A percentile compares a stretch with the other conserved stretches of the same genome.
These are phyloP conservation scores for Babesia bigemina DNA, from an alignment of 169 alveolate species.

Conservation along the genomic window DNA sequence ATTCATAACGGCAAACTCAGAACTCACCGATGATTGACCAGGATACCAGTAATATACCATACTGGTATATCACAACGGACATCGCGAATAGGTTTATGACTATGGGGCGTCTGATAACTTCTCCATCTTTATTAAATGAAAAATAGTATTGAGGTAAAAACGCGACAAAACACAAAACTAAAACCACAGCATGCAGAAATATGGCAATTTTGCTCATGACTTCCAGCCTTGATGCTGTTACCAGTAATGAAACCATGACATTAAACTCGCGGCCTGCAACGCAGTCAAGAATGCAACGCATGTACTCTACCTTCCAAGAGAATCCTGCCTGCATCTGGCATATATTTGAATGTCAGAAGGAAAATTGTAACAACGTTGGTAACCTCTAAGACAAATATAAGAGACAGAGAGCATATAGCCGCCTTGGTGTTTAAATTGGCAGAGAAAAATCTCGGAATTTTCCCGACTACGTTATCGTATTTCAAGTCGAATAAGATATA, in stretches of 20 bases:
- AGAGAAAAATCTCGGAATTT: not conserved
- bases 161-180: slow-evolving; percentile 4
- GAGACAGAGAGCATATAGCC: not conserved
- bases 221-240: not conserved
- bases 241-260: not conserved
- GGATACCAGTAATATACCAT: slow-evolving; percentile 4
- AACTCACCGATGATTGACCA: slow-evolving; percentile 49
- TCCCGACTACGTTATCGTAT: not conserved
- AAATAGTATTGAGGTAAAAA: slow-evolving; percentile 27
- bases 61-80: slow-evolving; percentile 25
- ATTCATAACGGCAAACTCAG: not conserved
- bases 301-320: not conserved
- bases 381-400: not conserved
- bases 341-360: not conserved
- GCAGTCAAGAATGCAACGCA: not conserved
- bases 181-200: slow-evolving; percentile 1
- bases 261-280: not conserved
- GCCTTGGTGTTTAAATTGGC: not conserved
- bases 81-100: not conserved
- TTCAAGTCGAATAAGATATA: slow-evolving; percentile 8
- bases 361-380: not conserved
- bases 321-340: not conserved
- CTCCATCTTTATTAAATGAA: slow-evolving; percentile 21
- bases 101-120: slow-evolving; percentile 10
- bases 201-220: not conserved